phyloP scores from a whole-genome alignment of 495 filamentous ascomycete genomes.

The Talaromyces ruber region DNA sequence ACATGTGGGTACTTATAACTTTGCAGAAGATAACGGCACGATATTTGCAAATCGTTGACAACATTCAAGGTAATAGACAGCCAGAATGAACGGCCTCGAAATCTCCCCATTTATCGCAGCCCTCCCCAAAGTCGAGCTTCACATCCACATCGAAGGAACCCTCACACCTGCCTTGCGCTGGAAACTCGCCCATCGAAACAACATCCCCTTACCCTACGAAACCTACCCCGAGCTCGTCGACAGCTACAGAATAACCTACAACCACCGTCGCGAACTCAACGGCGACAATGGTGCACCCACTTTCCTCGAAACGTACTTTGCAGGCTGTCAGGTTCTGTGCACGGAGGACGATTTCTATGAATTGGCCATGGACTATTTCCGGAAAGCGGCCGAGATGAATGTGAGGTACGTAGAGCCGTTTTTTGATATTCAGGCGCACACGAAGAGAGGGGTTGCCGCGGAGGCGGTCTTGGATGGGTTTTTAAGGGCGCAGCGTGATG shows the following conservation, averaged over 20 bases:
- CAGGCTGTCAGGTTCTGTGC: slow-evolving; percentile 27
- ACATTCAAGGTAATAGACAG: neutral
- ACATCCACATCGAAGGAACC: slow-evolving; percentile 37
- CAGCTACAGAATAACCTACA: slow-evolving; percentile 24
- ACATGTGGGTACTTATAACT: no score
- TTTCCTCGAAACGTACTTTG: slow-evolving; percentile 34
- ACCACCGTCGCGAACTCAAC: slow-evolving; percentile 24
- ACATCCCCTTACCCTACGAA: slow-evolving; percentile 19
- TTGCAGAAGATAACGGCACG: no score
- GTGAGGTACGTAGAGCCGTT: slow-evolving; percentile 36
- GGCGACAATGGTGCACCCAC: slow-evolving; percentile 24
- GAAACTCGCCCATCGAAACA: slow-evolving; percentile 30
- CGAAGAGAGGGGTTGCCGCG: slow-evolving; percentile 23
- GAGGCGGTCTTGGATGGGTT: slow-evolving; percentile 25
- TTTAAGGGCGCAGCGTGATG: slow-evolving; percentile 23
- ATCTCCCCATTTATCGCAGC: slow-evolving; percentile 21
- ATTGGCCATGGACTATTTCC: slow-evolving; percentile 30
- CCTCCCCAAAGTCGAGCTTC: slow-evolving; percentile 35
- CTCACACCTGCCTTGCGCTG: slow-evolving; percentile 28
- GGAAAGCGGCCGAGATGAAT: slow-evolving; percentile 22
- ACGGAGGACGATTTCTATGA: slow-evolving; percentile 33
- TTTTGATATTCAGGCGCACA: slow-evolving; percentile 37
- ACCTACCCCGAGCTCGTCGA: slow-evolving; percentile 22
- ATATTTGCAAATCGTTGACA: no score
- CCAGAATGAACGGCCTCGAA: slow-evolving; percentile 20